phyloP scores from a whole-genome alignment of 2,329 filamentous ascomycete genomes.

The Tolypocladium pustulatum region DNA sequence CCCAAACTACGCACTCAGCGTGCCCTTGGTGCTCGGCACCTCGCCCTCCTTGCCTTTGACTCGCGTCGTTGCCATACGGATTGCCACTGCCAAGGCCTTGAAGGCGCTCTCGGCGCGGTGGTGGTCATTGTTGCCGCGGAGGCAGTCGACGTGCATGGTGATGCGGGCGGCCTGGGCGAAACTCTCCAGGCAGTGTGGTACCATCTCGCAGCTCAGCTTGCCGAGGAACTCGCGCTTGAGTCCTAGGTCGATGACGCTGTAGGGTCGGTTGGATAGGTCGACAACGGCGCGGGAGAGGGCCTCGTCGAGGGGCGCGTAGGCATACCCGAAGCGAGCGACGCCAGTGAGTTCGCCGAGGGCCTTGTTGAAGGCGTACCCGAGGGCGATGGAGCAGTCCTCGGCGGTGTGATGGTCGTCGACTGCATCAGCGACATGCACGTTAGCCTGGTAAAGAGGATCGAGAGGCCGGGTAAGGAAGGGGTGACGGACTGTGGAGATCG shows the following conservation, averaged over 20 bases:
- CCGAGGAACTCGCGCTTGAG: slow-evolving; percentile 89
- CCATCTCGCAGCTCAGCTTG: slow-evolving; percentile 90
- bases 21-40: slow-evolving; percentile 93
- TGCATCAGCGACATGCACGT: slow-evolving; percentile 21
- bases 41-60: slow-evolving; percentile 79
- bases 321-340: slow-evolving; percentile 81
- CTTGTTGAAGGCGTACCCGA: slow-evolving; percentile 73
- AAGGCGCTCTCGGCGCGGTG: slow-evolving; percentile 94
- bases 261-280: slow-evolving; percentile 89
- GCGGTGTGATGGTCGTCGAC: slow-evolving; percentile 98
- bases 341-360: slow-evolving; percentile 71
- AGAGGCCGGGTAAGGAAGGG: not conserved
- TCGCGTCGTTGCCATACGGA: slow-evolving; percentile 63
- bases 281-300: slow-evolving; percentile 88
- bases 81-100: slow-evolving; percentile 86
- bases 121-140: slow-evolving; percentile 88
- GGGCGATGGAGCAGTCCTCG: slow-evolving; percentile 87
- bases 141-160: slow-evolving; percentile 90
- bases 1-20: slow-evolving; percentile 56
- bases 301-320: slow-evolving; percentile 91
- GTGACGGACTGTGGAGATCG: slow-evolving; percentile 73
- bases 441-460: not conserved
- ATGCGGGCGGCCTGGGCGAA: slow-evolving; percentile 85
- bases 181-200: slow-evolving; percentile 88
- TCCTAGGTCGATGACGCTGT: slow-evolving; percentile 70